Conservation (phyloP, 768 basidiomycete genomes). For the Chlorophyllum brunneum region DNA sequence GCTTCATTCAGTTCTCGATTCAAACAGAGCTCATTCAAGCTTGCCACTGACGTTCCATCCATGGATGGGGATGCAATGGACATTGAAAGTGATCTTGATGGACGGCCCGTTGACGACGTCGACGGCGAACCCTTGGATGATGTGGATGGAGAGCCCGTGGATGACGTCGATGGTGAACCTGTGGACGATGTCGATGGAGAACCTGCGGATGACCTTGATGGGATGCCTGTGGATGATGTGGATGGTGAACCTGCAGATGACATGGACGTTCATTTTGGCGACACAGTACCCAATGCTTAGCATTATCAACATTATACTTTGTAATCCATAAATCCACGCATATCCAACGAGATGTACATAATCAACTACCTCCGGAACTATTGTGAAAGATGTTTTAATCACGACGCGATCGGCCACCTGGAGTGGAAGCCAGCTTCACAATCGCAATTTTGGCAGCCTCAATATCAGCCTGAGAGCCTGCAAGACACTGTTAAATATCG, state of each 20-base stretch:
- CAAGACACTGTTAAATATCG: slow-evolving; percentile 7
- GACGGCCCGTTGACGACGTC: slow-evolving; percentile 23
- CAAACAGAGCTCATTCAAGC: slow-evolving; percentile 76
- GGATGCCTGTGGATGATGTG: slow-evolving; percentile 32
- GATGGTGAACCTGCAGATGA: slow-evolving; percentile 44
- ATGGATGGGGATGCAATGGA: neutral
- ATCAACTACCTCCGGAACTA: neutral
- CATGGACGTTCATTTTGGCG: slow-evolving; percentile 40
- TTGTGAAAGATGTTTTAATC: slow-evolving; percentile 20
- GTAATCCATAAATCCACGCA: slow-evolving; percentile 9
- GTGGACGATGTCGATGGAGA: slow-evolving; percentile 28
- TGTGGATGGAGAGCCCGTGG: slow-evolving; percentile 34
- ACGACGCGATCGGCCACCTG: slow-evolving; percentile 37
- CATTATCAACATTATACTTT: neutral
- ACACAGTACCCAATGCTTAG: slow-evolving; percentile 17
- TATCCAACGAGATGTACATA: slow-evolving; percentile 28
- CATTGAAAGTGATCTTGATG: slow-evolving; percentile 19
- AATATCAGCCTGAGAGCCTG: slow-evolving; percentile 69
- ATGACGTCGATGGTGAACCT: slow-evolving; percentile 51
- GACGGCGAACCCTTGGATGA: slow-evolving; percentile 36
- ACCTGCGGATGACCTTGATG: slow-evolving; percentile 35
- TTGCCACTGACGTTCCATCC: slow-evolving; percentile 40
- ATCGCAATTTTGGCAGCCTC: slow-evolving; percentile 76
- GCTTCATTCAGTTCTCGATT: slow-evolving; percentile 53
- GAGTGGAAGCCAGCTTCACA: slow-evolving; percentile 48